Evolutionary conservation across 805 yeast genomes (phyloP).

Genomic region (Suhomyces kilbournensis): DNA sequence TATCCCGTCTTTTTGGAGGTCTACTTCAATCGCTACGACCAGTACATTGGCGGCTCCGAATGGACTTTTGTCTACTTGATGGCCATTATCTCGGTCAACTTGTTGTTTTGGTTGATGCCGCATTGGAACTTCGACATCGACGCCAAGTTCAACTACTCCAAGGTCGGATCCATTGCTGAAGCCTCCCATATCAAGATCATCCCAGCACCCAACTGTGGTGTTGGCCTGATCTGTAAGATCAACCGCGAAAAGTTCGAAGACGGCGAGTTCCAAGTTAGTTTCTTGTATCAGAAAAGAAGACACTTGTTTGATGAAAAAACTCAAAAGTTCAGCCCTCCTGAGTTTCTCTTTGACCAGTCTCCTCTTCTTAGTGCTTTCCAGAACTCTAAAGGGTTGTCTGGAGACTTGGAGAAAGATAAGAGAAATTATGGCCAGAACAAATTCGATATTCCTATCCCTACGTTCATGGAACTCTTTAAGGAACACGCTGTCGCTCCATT

Average conservation of each 20-base stretch:
- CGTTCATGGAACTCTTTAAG: slow-evolving; percentile 84
- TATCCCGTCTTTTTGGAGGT: slow-evolving; percentile 73
- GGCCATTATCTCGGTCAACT: slow-evolving; percentile 66
- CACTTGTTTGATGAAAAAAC: slow-evolving; percentile 62
- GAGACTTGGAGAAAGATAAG: slow-evolving; percentile 45
- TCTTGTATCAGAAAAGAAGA: slow-evolving; percentile 88
- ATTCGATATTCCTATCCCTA: slow-evolving; percentile 94
- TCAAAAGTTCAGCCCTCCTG: slow-evolving; percentile 73
- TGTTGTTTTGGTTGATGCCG: slow-evolving; percentile 84
- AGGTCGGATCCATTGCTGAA: slow-evolving; percentile 50
- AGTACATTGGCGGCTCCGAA: slow-evolving; percentile 81
- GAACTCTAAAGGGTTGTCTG: slow-evolving; percentile 50
- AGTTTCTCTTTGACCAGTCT: slow-evolving; percentile 60
- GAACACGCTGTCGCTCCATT: slow-evolving; percentile 99
- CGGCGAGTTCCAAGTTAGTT: slow-evolving; percentile 63
- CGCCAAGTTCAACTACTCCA: slow-evolving; percentile 63
- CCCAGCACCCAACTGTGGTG: slow-evolving; percentile 84
- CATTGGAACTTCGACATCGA: slow-evolving; percentile 81
- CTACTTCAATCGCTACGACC: slow-evolving; percentile 69
- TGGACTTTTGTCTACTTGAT: slow-evolving; percentile 93
- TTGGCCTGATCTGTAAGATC: slow-evolving; percentile 73
- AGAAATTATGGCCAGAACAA: slow-evolving; percentile 79
- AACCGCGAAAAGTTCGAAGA: slow-evolving; percentile 51
- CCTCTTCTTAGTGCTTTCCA: slow-evolving; percentile 61
- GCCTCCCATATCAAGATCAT: slow-evolving; percentile 74